Percentiles rank a stretch among this genome's conserved stretches.
Evolutionary conservation across 805 yeast species (phyloP).

Genomic region (Barnettozyma vustinii): DNA sequence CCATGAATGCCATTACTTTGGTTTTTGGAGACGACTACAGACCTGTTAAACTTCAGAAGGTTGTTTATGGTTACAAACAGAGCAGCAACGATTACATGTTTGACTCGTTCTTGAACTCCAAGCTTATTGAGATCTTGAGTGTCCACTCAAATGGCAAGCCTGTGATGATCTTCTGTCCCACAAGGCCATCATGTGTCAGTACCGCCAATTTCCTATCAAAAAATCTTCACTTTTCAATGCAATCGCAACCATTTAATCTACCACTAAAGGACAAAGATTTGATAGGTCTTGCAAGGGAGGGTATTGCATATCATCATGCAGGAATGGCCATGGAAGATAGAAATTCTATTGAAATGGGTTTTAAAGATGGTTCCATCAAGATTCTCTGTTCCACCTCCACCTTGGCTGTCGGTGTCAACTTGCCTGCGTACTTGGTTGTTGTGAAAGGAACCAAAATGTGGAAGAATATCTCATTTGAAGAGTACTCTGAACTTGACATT

Average conservation of each 20-base stretch:
- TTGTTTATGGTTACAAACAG: slow-evolving; percentile 40
- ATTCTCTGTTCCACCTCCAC: slow-evolving; percentile 55
- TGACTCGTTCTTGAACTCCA: slow-evolving; percentile 39
- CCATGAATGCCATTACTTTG: slow-evolving; percentile 30
- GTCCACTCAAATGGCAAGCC: slow-evolving; percentile 38
- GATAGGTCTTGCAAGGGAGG: slow-evolving; percentile 22
- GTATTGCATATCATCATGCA: slow-evolving; percentile 56
- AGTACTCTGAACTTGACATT: slow-evolving; percentile 50
- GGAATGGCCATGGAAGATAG: slow-evolving; percentile 47
- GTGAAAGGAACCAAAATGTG: slow-evolving; percentile 62
- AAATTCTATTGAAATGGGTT: slow-evolving; percentile 37
- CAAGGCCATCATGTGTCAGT: slow-evolving; percentile 40
- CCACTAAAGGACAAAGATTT: slow-evolving; percentile 27
- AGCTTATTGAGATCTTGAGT: slow-evolving; percentile 35
- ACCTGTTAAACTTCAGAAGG: slow-evolving; percentile 36
- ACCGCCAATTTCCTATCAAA: slow-evolving; percentile 39
- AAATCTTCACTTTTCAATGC: slow-evolving; percentile 8
- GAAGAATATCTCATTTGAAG: slow-evolving; percentile 42
- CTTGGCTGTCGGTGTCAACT: slow-evolving; percentile 54
- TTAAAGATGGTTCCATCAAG: slow-evolving; percentile 36
- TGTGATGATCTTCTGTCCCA: slow-evolving; percentile 47
- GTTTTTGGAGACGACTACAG: slow-evolving; percentile 43
- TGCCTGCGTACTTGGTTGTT: slow-evolving; percentile 55
- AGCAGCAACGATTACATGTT: slow-evolving; percentile 41
- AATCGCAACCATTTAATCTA: not conserved